Base-by-base conservation (phyloP, 192 early-diverging fungal genomes). In the Chytriomyces sp. region DNA sequence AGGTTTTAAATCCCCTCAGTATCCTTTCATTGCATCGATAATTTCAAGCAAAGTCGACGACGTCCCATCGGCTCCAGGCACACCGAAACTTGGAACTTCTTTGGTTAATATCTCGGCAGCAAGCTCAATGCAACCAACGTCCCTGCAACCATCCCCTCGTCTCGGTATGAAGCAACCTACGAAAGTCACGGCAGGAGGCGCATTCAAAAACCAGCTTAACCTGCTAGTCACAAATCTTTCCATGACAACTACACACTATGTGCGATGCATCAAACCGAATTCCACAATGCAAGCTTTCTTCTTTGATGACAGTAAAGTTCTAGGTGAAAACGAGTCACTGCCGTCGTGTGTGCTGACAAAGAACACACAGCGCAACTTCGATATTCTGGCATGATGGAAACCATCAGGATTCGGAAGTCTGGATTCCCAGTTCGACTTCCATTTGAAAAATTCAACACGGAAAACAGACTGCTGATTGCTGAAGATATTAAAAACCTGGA, bases 191-290 rank as follows among this genome's bases (percentile, higher is more conserved):
- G 80, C 83, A 5, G 78, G 77, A 25, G 65, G 75, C 17, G 53
- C 59, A 10, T 83, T 82, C 61, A 64, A 77, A 57, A 86, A 75
- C 60, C 77, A 78, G 60, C 74, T 86, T 7, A 70, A 67, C 17
- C 72, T 71, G n/a, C 70, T 86, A 3, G 84, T 86, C 1, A 75
- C 79, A 31, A 84, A 78, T 17, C 59, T 86, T 36, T 73, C 65
- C 12, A 59, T 77, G 25, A 86, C 85, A 10, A 86, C 79, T 28
- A 83, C 85, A 0, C 85, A 86, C 73, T 86, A 86, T 60, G 80
- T 86, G n/a, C 75, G 85, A 12, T 86, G 85, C 73, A 86, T 86
- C 41, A 86, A 86, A 62, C 85, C 85, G 6, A 86, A 86, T 62
- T 73, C 80, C 32, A 32, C 61, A 56, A 86, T 87, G 60, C 75